Evolutionary conservation across 441 rosid genomes (phyloP).

Genomic region (Metrosideros polymorpha): DNA sequence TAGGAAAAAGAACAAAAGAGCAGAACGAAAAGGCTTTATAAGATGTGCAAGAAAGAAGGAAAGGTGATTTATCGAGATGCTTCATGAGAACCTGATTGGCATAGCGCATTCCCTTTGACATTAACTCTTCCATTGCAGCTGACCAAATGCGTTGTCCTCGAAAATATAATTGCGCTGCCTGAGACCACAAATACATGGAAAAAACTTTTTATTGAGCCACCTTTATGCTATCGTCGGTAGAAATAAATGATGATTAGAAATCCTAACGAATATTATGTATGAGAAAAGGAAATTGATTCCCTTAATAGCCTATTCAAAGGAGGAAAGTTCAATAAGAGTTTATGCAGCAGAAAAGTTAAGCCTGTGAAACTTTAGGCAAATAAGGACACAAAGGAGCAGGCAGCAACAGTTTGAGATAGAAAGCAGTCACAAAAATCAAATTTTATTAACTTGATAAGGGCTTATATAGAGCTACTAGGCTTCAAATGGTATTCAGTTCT

Average conservation of each 20-base stretch:
- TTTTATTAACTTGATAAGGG: not conserved
- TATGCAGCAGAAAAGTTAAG: not conserved
- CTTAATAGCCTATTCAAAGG: not conserved
- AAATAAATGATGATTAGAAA: not conserved
- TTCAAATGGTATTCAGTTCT: not conserved
- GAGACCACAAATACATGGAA: not conserved
- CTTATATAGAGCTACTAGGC: not conserved
- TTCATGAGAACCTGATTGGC: slow-evolving; percentile 3
- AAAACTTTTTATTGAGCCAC: not conserved
- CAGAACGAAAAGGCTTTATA: not conserved
- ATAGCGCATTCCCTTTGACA: slow-evolving; percentile 5
- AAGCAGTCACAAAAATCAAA: not conserved
- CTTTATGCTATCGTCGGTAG: fast-evolving
- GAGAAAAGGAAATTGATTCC: not conserved
- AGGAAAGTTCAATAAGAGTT: not conserved
- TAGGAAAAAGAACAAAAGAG: not conserved
- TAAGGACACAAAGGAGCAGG: not conserved
- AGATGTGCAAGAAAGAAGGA: not conserved
- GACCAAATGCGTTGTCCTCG: slow-evolving; percentile 4
- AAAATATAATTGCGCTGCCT: slow-evolving; percentile 1
- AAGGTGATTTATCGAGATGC: not conserved
- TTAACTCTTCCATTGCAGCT: slow-evolving; percentile 13
- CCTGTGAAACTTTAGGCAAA: not conserved
- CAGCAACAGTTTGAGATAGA: not conserved
- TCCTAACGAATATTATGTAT: not conserved